Evolutionary conservation across 164 flowering plant genomes (phyloP).

Genomic region (Brasenia schreberi): DNA sequence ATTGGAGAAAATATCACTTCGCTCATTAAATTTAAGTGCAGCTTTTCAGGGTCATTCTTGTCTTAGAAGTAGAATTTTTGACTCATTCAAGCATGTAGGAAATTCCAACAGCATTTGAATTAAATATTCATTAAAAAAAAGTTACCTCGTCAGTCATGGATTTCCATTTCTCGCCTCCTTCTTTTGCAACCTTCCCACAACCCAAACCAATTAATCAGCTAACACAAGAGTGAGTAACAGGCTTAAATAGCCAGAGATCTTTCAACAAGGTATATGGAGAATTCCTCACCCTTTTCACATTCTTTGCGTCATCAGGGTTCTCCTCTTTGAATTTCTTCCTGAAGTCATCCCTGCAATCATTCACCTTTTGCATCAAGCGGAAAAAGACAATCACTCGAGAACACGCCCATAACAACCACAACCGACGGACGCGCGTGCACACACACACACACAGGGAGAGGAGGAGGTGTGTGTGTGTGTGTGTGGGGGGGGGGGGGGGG

Average conservation of each 20-base stretch:
- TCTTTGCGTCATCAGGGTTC: conserved; percentile 44
- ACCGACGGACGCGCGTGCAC: neutral
- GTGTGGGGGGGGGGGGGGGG: too few species aligned
- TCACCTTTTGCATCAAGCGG: neutral
- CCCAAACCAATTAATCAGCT: too few species aligned
- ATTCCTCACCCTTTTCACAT: conserved; percentile 34
- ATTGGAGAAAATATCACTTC: too few species aligned
- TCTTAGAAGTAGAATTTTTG: neutral
- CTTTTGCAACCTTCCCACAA: conserved; percentile 51
- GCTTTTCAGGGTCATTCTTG: neutral
- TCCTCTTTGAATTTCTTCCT: conserved; percentile 53
- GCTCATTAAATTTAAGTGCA: neutral
- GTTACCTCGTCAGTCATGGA: conserved; percentile 63
- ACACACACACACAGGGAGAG: neutral
- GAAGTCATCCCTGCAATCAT: conserved; percentile 63
- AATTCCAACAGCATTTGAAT: neutral
- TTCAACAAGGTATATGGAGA: neutral
- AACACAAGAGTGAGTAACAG: neutral
- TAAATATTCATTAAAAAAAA: neutral
- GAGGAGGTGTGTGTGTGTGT: too few species aligned
- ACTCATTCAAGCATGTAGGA: neutral
- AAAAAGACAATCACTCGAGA: too few species aligned
- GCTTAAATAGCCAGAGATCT: neutral
- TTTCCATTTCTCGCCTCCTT: conserved; percentile 79
- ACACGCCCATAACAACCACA: neutral